Evolutionary conservation across 169 alveolate genomes (phyloP).

Genomic region (Perkinsus olseni): DNA sequence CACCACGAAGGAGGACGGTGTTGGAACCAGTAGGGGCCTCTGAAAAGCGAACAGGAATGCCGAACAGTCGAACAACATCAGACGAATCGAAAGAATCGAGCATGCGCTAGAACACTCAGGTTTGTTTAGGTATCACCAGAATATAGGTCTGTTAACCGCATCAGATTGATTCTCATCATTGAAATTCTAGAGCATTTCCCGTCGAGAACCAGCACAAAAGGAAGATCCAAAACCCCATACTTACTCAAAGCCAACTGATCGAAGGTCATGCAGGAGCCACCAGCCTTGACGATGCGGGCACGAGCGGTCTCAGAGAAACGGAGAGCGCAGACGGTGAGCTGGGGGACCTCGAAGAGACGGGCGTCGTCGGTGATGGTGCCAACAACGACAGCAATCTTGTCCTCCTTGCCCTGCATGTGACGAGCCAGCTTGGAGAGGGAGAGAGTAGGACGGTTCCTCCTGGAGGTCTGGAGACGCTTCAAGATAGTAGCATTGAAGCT

Average conservation of each 20-base stretch:
- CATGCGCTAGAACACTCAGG: neutral
- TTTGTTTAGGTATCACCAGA: neutral
- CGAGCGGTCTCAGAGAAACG: slow-evolving; percentile 95
- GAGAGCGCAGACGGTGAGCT: slow-evolving; percentile 89
- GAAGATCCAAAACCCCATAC: neutral
- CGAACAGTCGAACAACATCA: neutral
- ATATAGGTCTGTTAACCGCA: slow-evolving; percentile 2
- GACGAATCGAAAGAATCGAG: neutral
- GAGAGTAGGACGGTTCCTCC: slow-evolving; percentile 83
- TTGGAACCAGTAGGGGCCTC: slow-evolving; percentile 61
- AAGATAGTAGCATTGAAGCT: slow-evolving; percentile 82
- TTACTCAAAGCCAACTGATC: slow-evolving; percentile 82
- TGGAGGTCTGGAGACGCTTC: slow-evolving; percentile 82
- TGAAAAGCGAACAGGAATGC: neutral
- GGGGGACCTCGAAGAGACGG: slow-evolving; percentile 68
- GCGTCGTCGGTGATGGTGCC: slow-evolving; percentile 92
- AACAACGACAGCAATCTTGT: slow-evolving; percentile 86
- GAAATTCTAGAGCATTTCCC: neutral
- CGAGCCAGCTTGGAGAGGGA: slow-evolving; percentile 80
- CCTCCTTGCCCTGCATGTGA: slow-evolving; percentile 75
- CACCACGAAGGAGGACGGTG: slow-evolving; percentile 89
- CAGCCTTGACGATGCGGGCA: slow-evolving; percentile 83
- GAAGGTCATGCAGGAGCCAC: slow-evolving; percentile 96
- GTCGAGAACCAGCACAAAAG: neutral
- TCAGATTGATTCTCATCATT: neutral